Base-by-base conservation (phyloP, 1,284 basidiomycete species). In the Takashimella koratensis region DNA sequence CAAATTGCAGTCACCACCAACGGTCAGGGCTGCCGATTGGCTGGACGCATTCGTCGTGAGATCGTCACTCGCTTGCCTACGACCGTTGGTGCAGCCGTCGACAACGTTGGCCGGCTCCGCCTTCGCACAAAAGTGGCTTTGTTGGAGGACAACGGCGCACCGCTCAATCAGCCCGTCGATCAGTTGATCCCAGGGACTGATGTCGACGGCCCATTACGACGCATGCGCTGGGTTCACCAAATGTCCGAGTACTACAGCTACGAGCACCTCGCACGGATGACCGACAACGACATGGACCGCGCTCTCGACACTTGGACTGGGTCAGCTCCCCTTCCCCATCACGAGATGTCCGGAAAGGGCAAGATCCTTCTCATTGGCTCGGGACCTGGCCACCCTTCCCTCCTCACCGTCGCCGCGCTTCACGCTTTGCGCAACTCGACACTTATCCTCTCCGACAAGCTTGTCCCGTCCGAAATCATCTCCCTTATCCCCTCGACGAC, bases 231-330 rank as follows among this genome's bases (percentile, higher is more conserved):
- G 90, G 86, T 93, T 1, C 85, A 89, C 2, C 90, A 93, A 72
- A 83, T 93, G 66, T 91, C 88, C 79, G 91, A 97, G 73, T 96
- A 96, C 71, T 97, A 91, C 88, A 86, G 90, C 0, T 81, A 94
- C 47, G 82, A 87, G 20, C 84, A 84, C 49, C 81, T 97, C 1
- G 87, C 89, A 2, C 70, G 75, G 8, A 81, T 97, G 80, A 79
- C 81, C 5, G 79, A 83, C 22, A 71, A 72, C 19, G 87, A 92
- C 20, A 90, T 95, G 84, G 75, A 79, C 16, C 77, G 79, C 5
- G 75, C 88, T 5, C 73, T 92, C 47, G 51, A 63, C 56, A 66
- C 66, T 22, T 68, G 70, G 65, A 56, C 53, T 22, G 52, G 55
- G 16, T 53, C 63, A 22, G 25, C 45, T 21, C 48, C 25, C 3